Percentiles rank a stretch among this genome's conserved stretches.
phyloP scores from a whole-genome alignment of 1,139 yeast genomes.

The Suhomyces choctaworum region DNA sequence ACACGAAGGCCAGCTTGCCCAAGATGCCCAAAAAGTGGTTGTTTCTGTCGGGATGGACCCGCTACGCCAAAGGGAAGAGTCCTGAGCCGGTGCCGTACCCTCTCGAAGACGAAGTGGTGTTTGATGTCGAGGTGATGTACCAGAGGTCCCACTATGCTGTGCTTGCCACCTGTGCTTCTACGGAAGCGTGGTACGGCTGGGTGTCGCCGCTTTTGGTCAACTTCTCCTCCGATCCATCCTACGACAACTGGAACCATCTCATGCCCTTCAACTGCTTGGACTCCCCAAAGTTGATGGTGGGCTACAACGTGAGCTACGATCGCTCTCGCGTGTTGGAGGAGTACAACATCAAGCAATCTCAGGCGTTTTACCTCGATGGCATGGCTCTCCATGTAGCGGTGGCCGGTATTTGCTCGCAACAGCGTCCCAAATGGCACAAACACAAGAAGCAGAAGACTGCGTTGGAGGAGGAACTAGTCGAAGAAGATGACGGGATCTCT shows the following conservation, averaged over 20 bases:
- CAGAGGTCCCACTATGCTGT: constrained; percentile 73
- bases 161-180: constrained; percentile 78
- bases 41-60: constrained; percentile 76
- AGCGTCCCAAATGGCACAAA: constrained; percentile 76
- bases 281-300: constrained; percentile 64
- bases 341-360: constrained; percentile 64
- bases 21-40: constrained; percentile 55
- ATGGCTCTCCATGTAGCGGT: constrained; percentile 92
- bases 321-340: constrained; percentile 85
- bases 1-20: constrained; percentile 37
- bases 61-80: constrained; percentile 54
- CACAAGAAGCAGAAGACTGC: constrained; percentile 45
- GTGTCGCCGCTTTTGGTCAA: constrained; percentile 76
- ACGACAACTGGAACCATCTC: constrained; percentile 57
- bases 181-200: constrained; percentile 93
- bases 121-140: constrained; percentile 89
- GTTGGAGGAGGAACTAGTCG: constrained; percentile 13
- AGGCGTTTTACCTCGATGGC: constrained; percentile 83
- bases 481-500: constrained; percentile 4
- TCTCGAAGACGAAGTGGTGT: constrained; percentile 62
- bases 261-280: constrained; percentile 65
- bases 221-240: constrained; percentile 32
- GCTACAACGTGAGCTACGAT: constrained; percentile 91
- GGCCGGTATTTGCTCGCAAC: constrained; percentile 91
- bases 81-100: constrained; percentile 73